Conservation (phyloP, 75 land plant species). For the Chamaecyparis obtusa region DNA sequence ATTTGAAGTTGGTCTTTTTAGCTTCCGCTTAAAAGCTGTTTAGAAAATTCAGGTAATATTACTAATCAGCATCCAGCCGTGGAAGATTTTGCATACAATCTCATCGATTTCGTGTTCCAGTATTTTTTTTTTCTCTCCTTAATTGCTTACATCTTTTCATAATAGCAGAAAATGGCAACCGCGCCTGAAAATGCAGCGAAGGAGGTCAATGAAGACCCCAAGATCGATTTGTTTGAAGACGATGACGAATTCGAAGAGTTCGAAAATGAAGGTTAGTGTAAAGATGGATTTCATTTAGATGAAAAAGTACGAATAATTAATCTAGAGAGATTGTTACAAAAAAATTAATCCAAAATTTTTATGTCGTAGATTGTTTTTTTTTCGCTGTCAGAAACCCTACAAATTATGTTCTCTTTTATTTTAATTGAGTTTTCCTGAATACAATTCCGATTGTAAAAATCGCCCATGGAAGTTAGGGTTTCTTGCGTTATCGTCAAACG, state of each 20-base stretch:
- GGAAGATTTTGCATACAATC: not conserved
- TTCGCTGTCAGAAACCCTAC: not conserved
- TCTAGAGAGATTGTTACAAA: not conserved
- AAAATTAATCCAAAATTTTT: not conserved
- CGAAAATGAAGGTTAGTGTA: conserved; percentile 43
- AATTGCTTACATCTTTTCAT: not conserved
- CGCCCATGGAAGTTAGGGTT: not conserved
- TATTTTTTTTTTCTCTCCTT: not conserved
- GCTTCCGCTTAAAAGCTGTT: not conserved
- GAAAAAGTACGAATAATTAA: not conserved
- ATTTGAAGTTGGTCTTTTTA: not conserved
- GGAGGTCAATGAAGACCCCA: conserved; percentile 39
- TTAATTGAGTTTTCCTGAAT: not conserved
- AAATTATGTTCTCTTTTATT: not conserved
- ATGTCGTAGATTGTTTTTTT: not conserved
- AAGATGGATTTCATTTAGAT: not conserved
- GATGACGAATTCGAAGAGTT: conserved; percentile 70
- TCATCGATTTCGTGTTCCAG: not conserved
- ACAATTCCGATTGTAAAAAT: not conserved
- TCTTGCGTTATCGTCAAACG: not conserved
- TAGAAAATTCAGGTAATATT: not conserved
- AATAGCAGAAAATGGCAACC: conserved; percentile 8
- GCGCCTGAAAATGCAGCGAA: conserved; percentile 23
- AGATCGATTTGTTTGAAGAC: conserved; percentile 63
- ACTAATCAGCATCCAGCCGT: not conserved